Percentiles rank a stretch among this genome's conserved stretches.
Conservation (phyloP, 2,329 filamentous ascomycete species). For the Fusarium mangiferae region DNA sequence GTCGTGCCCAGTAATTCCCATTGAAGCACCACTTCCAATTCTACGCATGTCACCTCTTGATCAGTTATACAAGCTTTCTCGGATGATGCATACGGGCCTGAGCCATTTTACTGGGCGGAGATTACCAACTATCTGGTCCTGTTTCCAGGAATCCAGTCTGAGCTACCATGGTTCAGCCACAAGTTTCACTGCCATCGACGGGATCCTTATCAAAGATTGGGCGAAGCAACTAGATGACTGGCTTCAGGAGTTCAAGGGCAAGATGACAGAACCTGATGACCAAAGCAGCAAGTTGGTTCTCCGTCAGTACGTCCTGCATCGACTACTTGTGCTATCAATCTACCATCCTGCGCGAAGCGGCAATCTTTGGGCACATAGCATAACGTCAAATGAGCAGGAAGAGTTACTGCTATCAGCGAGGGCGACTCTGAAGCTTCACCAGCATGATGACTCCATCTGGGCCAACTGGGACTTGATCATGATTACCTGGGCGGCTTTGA, state of each 20-base stretch:
- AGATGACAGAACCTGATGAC: conserved; percentile 5
- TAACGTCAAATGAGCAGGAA: conserved; percentile 14
- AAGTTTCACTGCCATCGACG: neutral
- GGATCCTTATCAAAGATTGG: conserved; percentile 6
- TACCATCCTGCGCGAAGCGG: conserved; percentile 11
- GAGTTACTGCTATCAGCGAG: conserved; percentile 6
- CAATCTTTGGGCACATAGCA: conserved; percentile 2
- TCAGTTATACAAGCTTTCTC: conserved; percentile 3
- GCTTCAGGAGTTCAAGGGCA: conserved; percentile 11
- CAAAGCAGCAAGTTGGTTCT: conserved; percentile 18
- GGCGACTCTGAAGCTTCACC: neutral
- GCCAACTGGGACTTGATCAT: conserved; percentile 19
- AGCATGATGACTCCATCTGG: conserved; percentile 16
- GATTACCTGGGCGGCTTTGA: conserved; percentile 12
- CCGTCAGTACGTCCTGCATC: neutral
- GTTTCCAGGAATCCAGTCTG: neutral
- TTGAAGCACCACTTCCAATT: neutral
- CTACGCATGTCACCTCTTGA: conserved; percentile 8
- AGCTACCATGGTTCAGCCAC: neutral
- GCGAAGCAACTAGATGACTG: conserved; percentile 7
- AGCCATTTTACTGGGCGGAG: conserved; percentile 7
- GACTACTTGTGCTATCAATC: neutral
- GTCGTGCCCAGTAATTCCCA: conserved; percentile 6
- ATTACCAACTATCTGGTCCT: conserved; percentile 5
- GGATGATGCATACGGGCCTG: conserved; percentile 9